Evolutionary conservation across 352 stramenopile species (phyloP), one percentile per base, ranked within the genome.

Genomic region (Achlya hypogyna): DNA sequence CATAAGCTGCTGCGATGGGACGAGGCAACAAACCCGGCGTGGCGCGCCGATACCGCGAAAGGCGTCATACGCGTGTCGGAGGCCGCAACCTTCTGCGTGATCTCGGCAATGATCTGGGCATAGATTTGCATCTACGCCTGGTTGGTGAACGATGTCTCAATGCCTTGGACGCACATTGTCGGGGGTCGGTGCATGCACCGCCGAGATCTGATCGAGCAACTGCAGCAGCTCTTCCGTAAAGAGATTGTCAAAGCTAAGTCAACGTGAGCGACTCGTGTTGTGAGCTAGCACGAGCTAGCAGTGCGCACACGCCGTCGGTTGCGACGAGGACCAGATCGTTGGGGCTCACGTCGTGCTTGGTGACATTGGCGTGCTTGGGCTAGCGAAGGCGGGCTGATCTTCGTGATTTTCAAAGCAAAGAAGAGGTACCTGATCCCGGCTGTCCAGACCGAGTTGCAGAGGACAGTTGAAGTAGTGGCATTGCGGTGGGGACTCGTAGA

Each of bases 401-500:
- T 49, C 42, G 42, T 49, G 18, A 18, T 20, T 68, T 32, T n/a
- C 20, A n/a, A 65, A 68, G 3, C 56, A 23, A 9, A 28, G 31
- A 72, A n/a, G 22, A 35, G 25, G 3, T 47, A 92, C 85, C 74
- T 85, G 74, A 74, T 98, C 95, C 27, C 90, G 90, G 49, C 89
- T 97, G 42, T 91, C 77, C 34, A 75, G 72, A 9, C 89, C 95
- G 14, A 98, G 74, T 67, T 98, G 95, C 64, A 93, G 98, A 0
- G 95, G 95, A 70, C 95, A 98, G 74, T 98, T 97, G 74, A 98
- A 98, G 75, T 97, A 98, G 68, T 98, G 95, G 29, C 83, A 89
- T 69, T 98, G 95, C 70, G 96, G 91, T 38, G 85, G 82, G 12
- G 91, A 93, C 58, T 95, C 86, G 51, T 89, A 93, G 5, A 96